A percentile compares a stretch with the other conserved stretches of the same genome.
Conservation (phyloP, 139 green algal species). For the Chlorella sp. region DNA sequence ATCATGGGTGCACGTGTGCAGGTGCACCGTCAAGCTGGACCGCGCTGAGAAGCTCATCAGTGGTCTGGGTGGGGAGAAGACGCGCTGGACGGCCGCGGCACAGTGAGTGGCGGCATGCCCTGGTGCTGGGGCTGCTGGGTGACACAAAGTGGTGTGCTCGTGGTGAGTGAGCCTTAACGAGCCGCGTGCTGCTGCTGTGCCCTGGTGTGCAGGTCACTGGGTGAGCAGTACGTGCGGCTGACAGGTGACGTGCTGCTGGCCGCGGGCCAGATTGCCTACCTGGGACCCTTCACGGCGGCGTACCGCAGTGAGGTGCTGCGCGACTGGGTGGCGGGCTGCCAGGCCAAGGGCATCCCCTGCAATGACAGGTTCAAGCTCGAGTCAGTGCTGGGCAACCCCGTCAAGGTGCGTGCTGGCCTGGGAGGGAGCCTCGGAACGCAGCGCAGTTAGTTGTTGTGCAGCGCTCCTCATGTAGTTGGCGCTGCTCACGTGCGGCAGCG, state of each 20-base stretch:
- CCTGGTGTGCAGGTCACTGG: constrained; percentile 30
- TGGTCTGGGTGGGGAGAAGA: constrained; percentile 69
- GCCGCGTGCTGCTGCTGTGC: not conserved
- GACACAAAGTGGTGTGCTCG: no score
- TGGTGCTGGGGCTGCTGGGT: no score
- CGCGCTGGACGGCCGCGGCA: constrained; percentile 60
- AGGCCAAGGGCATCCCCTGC: constrained; percentile 38
- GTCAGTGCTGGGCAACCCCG: constrained; percentile 58
- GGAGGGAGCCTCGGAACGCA: no score
- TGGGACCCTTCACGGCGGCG: constrained; percentile 66
- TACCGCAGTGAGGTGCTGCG: constrained; percentile 53
- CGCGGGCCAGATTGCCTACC: constrained; percentile 66
- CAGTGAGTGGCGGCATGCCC: constrained; percentile 9
- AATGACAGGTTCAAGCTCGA: constrained; percentile 57
- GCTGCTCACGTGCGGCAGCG: no score
- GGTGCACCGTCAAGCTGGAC: constrained; percentile 70
- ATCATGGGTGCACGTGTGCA: no score
- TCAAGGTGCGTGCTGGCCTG: no score
- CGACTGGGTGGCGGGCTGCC: constrained; percentile 40
- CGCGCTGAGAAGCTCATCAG: constrained; percentile 65
- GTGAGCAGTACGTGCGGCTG: constrained; percentile 58
- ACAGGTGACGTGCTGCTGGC: constrained; percentile 74
- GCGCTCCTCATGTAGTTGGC: no score
- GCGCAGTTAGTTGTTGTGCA: no score
- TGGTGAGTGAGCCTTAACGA: no score